Evolutionary conservation across 2,329 filamentous ascomycete genomes (phyloP), one percentile per base, ranked within the genome.

Genomic region (Pleurostoma richardsiae): DNA sequence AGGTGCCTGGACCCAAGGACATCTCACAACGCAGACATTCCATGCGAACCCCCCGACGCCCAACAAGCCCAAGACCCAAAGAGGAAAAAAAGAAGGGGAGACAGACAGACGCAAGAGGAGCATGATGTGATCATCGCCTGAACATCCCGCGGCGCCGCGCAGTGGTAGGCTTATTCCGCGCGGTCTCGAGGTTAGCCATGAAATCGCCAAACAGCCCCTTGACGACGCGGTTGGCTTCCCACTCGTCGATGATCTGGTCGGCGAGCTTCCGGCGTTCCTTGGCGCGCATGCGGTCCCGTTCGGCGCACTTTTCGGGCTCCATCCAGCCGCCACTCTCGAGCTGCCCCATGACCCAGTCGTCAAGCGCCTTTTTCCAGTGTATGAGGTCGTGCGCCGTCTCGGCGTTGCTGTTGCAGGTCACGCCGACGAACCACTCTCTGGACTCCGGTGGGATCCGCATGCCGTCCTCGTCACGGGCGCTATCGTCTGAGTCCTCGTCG

Each of bases 351-450:
- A 91, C 83, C 76, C 79, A 87, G 52, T 84, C 76, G 58, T 87
- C 84, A n/a, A 92, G 78, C 41, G 83, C 79, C 49, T 79, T 80
- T 47, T 85, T 84, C 88, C 88, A 91, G 65, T 94, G 88, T 4
- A 82, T 75, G 4, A 92, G 73, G 1, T 76, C 77, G 58, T 92
- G 88, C 0, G 86, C 84, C 38, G 83, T 83, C 52, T 82, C 73
- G 1, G 88, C 86, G 42, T 77, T 71, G 50, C 68, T 68, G 54
- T 64, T 61, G 60, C 71, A 74, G 10, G 65, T 60, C 10, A 52
- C 54, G 30, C 71, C 71, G 10, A 73, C 61, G 33, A 51, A 47
- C 68, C 69, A 74, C 38, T 58, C 48, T 29, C 54, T 82, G 63
- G 51, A 67, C 42, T 52, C 62, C 51, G 56, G 56, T 19, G 59